Percentiles rank a stretch among this genome's conserved stretches.
Conservation (phyloP, 768 basidiomycete genomes). For the Udeniomyces megalosporus region DNA sequence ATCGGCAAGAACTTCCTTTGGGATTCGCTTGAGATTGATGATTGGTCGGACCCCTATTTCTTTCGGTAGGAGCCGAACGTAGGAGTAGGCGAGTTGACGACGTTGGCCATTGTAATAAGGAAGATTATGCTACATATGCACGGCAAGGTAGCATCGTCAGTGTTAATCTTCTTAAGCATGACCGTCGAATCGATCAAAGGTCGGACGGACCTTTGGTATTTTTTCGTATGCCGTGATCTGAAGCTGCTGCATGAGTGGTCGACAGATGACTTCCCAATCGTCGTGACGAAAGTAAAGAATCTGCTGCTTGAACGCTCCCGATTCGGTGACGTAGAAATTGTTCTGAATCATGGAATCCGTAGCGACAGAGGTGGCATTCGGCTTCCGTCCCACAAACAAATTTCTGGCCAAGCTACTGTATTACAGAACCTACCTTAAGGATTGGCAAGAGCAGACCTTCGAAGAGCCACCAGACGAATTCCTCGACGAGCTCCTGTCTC, state of each 20-base stretch:
- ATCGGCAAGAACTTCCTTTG: slow-evolving; percentile 13
- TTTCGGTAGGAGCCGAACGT: slow-evolving; percentile 78
- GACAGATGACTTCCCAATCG: slow-evolving; percentile 72
- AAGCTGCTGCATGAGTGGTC: slow-evolving; percentile 63
- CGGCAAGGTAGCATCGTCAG: too few species aligned
- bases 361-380: too few species aligned
- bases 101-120: background rate
- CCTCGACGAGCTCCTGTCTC: slow-evolving; percentile 62
- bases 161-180: too few species aligned
- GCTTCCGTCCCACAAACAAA: too few species aligned
- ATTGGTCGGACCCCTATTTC: slow-evolving; percentile 89
- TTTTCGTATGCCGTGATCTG: slow-evolving; percentile 51
- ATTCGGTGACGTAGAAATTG: slow-evolving; percentile 85
- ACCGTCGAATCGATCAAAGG: background rate
- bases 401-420: too few species aligned
- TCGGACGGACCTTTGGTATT: slow-evolving; percentile 48
- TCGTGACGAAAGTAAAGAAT: slow-evolving; percentile 87
- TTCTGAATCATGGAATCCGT: slow-evolving; percentile 38
- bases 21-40: slow-evolving; percentile 54
- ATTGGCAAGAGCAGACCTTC: slow-evolving; percentile 67
- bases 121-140: background rate
- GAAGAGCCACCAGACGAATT: slow-evolving; percentile 90
- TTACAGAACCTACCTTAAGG: slow-evolving; percentile 50
- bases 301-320: slow-evolving; percentile 62
- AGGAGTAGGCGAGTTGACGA: slow-evolving; percentile 63